phyloP scores from a whole-genome alignment of 2,329 filamentous ascomycete genomes.

The Paecilomyces formosus region DNA sequence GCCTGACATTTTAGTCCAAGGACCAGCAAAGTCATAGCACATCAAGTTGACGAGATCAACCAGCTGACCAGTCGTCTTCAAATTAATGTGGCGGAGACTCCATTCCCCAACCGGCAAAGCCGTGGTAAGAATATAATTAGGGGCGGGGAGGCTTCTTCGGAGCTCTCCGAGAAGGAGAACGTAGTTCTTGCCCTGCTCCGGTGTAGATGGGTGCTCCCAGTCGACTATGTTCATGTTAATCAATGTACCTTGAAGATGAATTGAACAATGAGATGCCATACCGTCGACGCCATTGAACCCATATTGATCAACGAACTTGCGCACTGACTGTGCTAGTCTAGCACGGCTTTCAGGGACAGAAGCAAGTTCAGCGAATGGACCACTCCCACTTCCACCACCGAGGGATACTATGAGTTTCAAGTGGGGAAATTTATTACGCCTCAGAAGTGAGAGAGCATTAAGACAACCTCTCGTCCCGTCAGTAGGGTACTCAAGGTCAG shows the following conservation, averaged over 20 bases:
- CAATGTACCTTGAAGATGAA: neutral
- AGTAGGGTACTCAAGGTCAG: neutral
- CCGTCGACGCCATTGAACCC: neutral
- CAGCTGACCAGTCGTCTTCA: neutral
- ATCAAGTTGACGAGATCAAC: neutral
- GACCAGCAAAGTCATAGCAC: neutral
- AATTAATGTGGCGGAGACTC: neutral
- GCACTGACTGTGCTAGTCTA: neutral
- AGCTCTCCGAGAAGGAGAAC: neutral
- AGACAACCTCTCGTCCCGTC: neutral
- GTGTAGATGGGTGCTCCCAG: neutral
- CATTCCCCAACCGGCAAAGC: neutral
- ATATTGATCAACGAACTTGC: neutral
- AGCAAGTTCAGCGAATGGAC: neutral
- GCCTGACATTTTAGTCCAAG: neutral
- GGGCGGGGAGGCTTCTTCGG: neutral
- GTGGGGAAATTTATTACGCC: neutral
- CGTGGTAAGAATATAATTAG: neutral
- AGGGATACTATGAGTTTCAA: neutral
- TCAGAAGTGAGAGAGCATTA: neutral
- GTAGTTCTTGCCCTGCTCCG: neutral
- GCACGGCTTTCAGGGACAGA: neutral
- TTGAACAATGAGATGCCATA: neutral
- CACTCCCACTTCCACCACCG: neutral
- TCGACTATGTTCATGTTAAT: neutral